Evolutionary conservation across 2,329 filamentous ascomycete species (phyloP).

Genomic region (Alternaria sp.): DNA sequence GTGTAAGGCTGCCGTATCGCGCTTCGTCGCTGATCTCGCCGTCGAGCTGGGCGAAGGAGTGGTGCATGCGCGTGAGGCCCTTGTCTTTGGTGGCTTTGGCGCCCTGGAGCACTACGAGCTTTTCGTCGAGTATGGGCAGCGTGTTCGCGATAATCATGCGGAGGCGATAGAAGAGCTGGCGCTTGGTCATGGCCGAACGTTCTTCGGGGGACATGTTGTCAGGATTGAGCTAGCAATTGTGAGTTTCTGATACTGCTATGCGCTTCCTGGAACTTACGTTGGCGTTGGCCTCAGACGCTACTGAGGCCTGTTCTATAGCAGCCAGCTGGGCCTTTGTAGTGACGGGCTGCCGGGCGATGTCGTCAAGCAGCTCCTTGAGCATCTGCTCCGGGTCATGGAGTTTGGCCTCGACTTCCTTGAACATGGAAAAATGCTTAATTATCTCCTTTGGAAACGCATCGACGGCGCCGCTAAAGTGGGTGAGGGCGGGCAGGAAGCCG

Average conservation of each 20-base stretch:
- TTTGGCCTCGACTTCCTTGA: conserved; percentile 98
- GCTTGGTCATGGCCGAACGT: conserved; percentile 68
- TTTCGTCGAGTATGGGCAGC: conserved; percentile 91
- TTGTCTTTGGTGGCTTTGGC: conserved; percentile 89
- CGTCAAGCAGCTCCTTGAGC: conserved; percentile 77
- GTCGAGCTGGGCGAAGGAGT: conserved; percentile 85
- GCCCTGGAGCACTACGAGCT: conserved; percentile 94
- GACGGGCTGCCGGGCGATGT: conserved; percentile 60
- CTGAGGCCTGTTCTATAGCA: conserved; percentile 36
- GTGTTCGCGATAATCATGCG: conserved; percentile 82
- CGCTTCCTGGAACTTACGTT: conserved; percentile 49
- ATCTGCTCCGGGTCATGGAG: conserved; percentile 87
- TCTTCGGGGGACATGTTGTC: conserved; percentile 45
- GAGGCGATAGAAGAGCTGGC: conserved; percentile 79
- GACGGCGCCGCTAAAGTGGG: conserved; percentile 88
- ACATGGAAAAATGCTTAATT: conserved; percentile 90
- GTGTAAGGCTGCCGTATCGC: conserved; percentile 86
- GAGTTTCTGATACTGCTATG: conserved; percentile 25
- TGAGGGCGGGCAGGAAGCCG: conserved; percentile 71
- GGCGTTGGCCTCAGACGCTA: conserved; percentile 50
- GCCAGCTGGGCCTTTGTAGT: conserved; percentile 48
- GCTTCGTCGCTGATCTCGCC: conserved; percentile 93
- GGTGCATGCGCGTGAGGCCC: conserved; percentile 84
- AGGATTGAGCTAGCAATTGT: conserved; percentile 37
- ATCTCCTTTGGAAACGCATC: conserved; percentile 93